A percentile compares a stretch with the other conserved stretches of the same genome.
Conservation (phyloP, 495 filamentous ascomycete genomes). For the Xylaria intraflava region DNA sequence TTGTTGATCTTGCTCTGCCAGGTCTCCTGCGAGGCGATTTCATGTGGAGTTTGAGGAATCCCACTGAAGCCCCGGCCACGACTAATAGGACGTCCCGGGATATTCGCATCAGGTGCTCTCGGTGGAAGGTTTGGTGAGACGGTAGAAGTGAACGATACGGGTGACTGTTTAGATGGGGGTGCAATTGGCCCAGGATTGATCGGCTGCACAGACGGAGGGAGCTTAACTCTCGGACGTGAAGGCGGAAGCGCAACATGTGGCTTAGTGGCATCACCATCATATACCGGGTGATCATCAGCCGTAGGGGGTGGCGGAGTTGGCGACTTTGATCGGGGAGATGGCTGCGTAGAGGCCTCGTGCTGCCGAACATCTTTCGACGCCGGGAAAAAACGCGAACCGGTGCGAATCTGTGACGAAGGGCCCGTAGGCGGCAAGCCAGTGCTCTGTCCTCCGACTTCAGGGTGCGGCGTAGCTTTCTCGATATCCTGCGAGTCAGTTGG, state of each 20-base stretch:
- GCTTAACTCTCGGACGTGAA: conserved; percentile 61
- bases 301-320: conserved; percentile 71
- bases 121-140: conserved; percentile 19
- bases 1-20: conserved; percentile 75
- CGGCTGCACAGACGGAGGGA: conserved; percentile 50
- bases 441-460: conserved; percentile 33
- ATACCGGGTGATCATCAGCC: conserved; percentile 62
- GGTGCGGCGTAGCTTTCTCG: conserved; percentile 3
- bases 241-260: conserved; percentile 65
- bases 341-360: neutral
- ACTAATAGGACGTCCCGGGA: conserved; percentile 20
- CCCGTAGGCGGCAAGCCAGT: conserved; percentile 30
- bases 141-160: conserved; percentile 51
- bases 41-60: conserved; percentile 21
- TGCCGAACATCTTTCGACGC: conserved; percentile 12
- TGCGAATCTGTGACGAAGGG: conserved; percentile 31
- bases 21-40: conserved; percentile 27
- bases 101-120: conserved; percentile 2
- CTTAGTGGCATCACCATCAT: conserved; percentile 54
- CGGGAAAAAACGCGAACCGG: conserved; percentile 70
- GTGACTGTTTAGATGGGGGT: conserved; percentile 34
- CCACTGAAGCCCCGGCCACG: conserved; percentile 17
- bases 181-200: conserved; percentile 30
- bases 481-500: conserved; percentile 3
- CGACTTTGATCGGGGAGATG: conserved; percentile 32